Base-by-base conservation (phyloP, 2,329 filamentous ascomycete species). In the Trichothecium sympodiale region DNA sequence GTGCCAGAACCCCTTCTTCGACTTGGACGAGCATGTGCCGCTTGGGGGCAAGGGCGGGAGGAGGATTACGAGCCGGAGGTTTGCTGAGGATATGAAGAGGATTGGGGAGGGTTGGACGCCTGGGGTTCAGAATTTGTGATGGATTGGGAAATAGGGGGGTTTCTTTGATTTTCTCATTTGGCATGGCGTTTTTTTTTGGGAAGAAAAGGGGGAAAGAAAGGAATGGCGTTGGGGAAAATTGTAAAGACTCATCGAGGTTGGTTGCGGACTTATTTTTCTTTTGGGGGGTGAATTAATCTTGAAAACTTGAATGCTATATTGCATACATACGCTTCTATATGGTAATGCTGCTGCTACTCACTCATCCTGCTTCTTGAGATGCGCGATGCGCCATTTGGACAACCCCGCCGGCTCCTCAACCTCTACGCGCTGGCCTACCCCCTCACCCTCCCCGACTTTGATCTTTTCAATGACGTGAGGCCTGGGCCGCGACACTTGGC, bases 1-100 rank as follows among this genome's bases (percentile, higher is more conserved):
- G 35, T 63, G 96, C 45, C 82, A 94, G 59, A 96, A 98, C 52
- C 89, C 89, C 0, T 98, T 98, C 60, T 96, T 88, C 57, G 78
- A 82, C 32, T 89, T 89, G 8, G 87, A 95, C 53, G 83, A 89
- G 49, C 79, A 88, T 56, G 72, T 72, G 43, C 82, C 81, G 33
- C 55, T 64, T 4, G 57, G 57, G 1, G 71, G 69, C 1, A 56
- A 57, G 17, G 67, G 69, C 1, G 74, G 74, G 3, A 72, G 77
- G 54, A 79, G 80, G 52, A 95, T 96, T 45, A 82, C 76, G 35
- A 94, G 87, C 56, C 74, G 71, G 47, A 77, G 67, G 54, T 98
- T 98, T 56, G 71, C 77, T 34, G 74, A 77, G 13, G 87, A 95
- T 50, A 80, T 98, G 54, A 77, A 81, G 55, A 70, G 81, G 46